A percentile compares a stretch with the other conserved stretches of the same genome.
Conservation (phyloP, 2,329 filamentous ascomycete species). For the Fusarium annulatum region DNA sequence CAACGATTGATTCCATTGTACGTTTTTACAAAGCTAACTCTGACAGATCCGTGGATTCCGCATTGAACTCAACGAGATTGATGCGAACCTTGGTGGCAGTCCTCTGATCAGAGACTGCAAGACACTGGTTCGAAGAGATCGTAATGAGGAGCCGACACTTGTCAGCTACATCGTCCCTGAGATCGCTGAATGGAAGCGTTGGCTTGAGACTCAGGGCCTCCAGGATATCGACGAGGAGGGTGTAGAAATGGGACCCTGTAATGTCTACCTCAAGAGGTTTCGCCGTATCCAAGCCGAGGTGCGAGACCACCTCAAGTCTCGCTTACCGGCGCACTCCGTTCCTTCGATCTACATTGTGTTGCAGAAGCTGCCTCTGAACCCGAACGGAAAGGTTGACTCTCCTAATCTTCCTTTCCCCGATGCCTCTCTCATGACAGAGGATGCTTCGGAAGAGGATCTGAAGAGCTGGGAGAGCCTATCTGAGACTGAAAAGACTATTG, state of each 20-base stretch:
- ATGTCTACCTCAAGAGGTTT: slow-evolving; percentile 59
- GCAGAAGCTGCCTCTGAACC: slow-evolving; percentile 72
- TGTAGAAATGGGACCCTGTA: slow-evolving; percentile 55
- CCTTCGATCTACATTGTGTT: slow-evolving; percentile 45
- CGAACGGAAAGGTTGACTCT: slow-evolving; percentile 84
- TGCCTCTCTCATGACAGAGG: slow-evolving; percentile 55
- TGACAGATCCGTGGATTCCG: slow-evolving; percentile 88
- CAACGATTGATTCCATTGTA: background rate
- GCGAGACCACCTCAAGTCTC: slow-evolving; percentile 36
- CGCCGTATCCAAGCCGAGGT: slow-evolving; percentile 61
- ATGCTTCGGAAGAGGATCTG: slow-evolving; percentile 50
- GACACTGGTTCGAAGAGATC: slow-evolving; percentile 72
- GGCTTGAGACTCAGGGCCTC: slow-evolving; percentile 62
- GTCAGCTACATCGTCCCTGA: slow-evolving; percentile 89
- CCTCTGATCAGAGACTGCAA: slow-evolving; percentile 84
- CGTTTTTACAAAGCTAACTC: background rate
- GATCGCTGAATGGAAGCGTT: slow-evolving; percentile 76
- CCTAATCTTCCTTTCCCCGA: slow-evolving; percentile 84
- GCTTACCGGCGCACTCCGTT: slow-evolving; percentile 49
- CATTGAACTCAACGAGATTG: slow-evolving; percentile 94
- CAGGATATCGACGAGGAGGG: slow-evolving; percentile 67
- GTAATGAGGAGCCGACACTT: slow-evolving; percentile 76
- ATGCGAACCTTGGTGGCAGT: slow-evolving; percentile 80
- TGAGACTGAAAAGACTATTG: slow-evolving; percentile 54
- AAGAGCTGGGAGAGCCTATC: slow-evolving; percentile 64